These are phyloP conservation scores for Graphilbum fragrans DNA, from an alignment of 2,329 filamentous ascomycete genomes.

Conservation along the genomic window DNA sequence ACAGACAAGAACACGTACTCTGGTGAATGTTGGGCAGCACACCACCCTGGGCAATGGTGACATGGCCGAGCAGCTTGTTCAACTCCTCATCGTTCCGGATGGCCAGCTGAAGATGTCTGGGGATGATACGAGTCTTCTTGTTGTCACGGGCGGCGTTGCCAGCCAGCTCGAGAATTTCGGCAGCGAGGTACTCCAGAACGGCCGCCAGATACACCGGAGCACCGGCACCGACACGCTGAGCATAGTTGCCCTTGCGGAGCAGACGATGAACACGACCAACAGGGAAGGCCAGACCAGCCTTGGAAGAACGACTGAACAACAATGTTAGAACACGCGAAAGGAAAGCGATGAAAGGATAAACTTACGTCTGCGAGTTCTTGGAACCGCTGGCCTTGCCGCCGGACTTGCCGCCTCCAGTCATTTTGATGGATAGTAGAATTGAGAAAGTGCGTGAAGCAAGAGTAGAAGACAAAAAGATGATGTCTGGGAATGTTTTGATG, in stretches of 20 bases:
- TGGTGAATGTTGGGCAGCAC: conserved; percentile 98
- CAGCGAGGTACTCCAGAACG: conserved; percentile 95
- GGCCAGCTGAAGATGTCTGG: conserved; percentile 95
- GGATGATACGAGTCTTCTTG: conserved; percentile 99
- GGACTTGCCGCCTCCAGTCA: conserved; percentile 99
- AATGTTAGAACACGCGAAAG: conserved; percentile 20
- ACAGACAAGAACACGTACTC: conserved; percentile 49
- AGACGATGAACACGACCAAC: conserved; percentile 99
- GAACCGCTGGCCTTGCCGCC: conserved; percentile 98
- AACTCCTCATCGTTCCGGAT: conserved; percentile 99
- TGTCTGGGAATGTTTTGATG: conserved; percentile 13
- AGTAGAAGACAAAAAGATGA: conserved; percentile 15
- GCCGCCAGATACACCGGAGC: conserved; percentile 95
- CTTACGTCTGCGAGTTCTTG: conserved; percentile 99
- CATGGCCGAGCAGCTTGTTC: conserved; percentile 96
- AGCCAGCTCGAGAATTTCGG: conserved; percentile 97
- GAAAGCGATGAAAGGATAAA: conserved; percentile 18
- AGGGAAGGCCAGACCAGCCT: conserved; percentile 97
- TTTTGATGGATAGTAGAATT: conserved; percentile 52
- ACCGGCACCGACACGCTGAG: conserved; percentile 97
- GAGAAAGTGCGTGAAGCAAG: conserved; percentile 15
- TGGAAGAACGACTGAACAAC: conserved; percentile 79
- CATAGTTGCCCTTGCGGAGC: conserved; percentile 97
- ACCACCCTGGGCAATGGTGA: conserved; percentile 96
- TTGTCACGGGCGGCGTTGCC: conserved; percentile 98